phyloP scores from a whole-genome alignment of 306 rosid species.

The Pueraria montana region DNA sequence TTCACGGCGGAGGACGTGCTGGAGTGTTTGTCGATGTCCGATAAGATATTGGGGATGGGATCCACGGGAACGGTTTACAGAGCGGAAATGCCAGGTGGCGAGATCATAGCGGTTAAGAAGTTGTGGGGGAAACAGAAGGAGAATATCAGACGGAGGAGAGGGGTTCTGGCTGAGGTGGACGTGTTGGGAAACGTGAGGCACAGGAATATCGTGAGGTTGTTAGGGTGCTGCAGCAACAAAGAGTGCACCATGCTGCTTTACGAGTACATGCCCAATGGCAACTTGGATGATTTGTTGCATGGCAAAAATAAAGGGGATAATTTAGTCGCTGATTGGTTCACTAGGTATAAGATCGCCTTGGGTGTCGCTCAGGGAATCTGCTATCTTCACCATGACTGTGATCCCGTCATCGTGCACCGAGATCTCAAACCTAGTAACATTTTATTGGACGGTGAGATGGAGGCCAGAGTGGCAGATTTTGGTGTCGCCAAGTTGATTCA shows the following conservation, averaged over 20 bases:
- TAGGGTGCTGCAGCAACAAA: constrained; percentile 94
- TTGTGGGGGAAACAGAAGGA: constrained; percentile 87
- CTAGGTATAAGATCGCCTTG: constrained; percentile 80
- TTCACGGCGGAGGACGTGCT: constrained; percentile 93
- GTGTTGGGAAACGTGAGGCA: constrained; percentile 96
- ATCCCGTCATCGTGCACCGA: constrained; percentile 88
- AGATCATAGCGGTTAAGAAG: constrained; percentile 90
- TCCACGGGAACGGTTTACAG: constrained; percentile 86
- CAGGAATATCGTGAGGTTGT: constrained; percentile 90
- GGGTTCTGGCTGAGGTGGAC: constrained; percentile 92
- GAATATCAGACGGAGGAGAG: constrained; percentile 77
- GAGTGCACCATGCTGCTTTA: constrained; percentile 91
- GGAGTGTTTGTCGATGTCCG: constrained; percentile 77
- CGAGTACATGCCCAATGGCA: constrained; percentile 96
- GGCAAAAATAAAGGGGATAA: constrained; percentile 77
- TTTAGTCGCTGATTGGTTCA: constrained; percentile 80
- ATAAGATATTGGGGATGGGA: constrained; percentile 90
- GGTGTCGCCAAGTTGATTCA: constrained; percentile 94
- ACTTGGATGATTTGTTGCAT: constrained; percentile 82
- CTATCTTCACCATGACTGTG: constrained; percentile 96
- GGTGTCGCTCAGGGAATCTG: constrained; percentile 99
- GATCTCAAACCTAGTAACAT: constrained; percentile 95
- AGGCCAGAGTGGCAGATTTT: constrained; percentile 93
- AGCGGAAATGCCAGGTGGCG: constrained; percentile 96
- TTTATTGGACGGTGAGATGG: constrained; percentile 87